Evolutionary conservation across 2,329 filamentous ascomycete genomes (phyloP).

Genomic region (Calonectria montana): DNA sequence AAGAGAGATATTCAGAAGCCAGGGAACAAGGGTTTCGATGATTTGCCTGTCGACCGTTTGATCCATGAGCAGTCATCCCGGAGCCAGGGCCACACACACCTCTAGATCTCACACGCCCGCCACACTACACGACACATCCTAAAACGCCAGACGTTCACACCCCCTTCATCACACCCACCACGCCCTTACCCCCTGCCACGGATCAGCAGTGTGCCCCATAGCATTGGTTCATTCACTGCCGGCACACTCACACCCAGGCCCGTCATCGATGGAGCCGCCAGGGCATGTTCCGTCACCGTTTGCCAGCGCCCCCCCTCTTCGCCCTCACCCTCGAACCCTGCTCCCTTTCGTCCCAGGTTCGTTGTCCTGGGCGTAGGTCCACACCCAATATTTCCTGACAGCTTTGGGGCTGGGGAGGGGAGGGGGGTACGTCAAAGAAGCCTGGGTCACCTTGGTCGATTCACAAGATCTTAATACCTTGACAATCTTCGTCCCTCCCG

Average conservation of each 20-base stretch:
- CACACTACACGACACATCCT: constrained; percentile 17
- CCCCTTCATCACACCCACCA: constrained; percentile 3
- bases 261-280: constrained; percentile 34
- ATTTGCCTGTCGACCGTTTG: constrained; percentile 44
- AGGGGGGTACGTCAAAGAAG: constrained; percentile 38
- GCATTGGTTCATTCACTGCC: constrained; percentile 37
- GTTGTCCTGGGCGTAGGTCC: constrained; percentile 32
- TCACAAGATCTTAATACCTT: constrained; percentile 45
- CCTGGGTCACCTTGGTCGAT: constrained; percentile 32
- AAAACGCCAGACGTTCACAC: constrained; percentile 25
- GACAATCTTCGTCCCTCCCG: constrained; percentile 42
- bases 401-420: constrained; percentile 39
- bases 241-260: constrained; percentile 34
- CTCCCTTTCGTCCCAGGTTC: constrained; percentile 42
- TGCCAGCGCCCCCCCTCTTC: constrained; percentile 33
- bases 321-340: constrained; percentile 31
- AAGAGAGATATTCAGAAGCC: constrained; percentile 26
- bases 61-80: constrained; percentile 40
- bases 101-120: constrained; percentile 40
- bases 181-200: constrained; percentile 31
- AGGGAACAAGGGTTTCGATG: constrained; percentile 37
- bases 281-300: constrained; percentile 38
- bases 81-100: constrained; percentile 36
- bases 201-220: constrained; percentile 40
- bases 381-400: constrained; percentile 42